phyloP scores from a whole-genome alignment of 139 green algal genomes.

The Ostreobium quekettii region DNA sequence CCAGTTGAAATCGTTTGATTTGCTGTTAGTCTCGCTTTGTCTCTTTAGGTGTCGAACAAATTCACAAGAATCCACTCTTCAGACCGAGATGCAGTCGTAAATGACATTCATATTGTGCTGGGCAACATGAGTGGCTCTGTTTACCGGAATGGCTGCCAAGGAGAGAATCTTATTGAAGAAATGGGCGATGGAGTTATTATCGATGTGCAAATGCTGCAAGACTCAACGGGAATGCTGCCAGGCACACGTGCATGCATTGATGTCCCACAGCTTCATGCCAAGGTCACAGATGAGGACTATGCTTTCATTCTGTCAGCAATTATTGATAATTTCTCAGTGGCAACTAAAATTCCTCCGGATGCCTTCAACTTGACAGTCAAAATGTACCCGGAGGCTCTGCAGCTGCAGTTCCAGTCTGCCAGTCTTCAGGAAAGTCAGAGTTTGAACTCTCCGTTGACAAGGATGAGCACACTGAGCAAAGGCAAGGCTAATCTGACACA shows the following conservation, averaged over 20 bases:
- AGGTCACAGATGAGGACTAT: slow-evolving; percentile 12
- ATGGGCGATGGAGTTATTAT: not conserved
- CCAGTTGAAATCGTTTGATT: no score
- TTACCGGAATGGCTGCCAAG: not conserved
- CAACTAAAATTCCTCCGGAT: not conserved
- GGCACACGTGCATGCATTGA: not conserved
- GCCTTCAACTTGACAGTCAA: not conserved
- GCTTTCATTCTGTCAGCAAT: slow-evolving; percentile 1
- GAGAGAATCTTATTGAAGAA: not conserved
- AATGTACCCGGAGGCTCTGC: not conserved
- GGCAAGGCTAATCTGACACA: not conserved
- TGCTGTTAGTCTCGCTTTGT: not conserved
- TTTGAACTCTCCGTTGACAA: slow-evolving; percentile 1
- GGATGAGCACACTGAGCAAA: not conserved
- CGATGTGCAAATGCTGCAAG: not conserved
- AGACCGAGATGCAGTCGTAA: not conserved
- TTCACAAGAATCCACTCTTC: not conserved
- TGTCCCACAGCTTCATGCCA: slow-evolving; percentile 9
- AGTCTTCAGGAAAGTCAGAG: not conserved
- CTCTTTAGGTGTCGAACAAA: slow-evolving; percentile 3
- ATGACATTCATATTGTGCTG: not conserved
- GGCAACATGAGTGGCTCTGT: not conserved
- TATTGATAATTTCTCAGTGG: slow-evolving; percentile 6
- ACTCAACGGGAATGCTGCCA: not conserved
- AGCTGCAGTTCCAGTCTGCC: not conserved